A percentile compares a stretch with the other conserved stretches of the same genome.
Conservation (phyloP, 2,329 filamentous ascomycete species). For the Hymenoscyphus scutula region DNA sequence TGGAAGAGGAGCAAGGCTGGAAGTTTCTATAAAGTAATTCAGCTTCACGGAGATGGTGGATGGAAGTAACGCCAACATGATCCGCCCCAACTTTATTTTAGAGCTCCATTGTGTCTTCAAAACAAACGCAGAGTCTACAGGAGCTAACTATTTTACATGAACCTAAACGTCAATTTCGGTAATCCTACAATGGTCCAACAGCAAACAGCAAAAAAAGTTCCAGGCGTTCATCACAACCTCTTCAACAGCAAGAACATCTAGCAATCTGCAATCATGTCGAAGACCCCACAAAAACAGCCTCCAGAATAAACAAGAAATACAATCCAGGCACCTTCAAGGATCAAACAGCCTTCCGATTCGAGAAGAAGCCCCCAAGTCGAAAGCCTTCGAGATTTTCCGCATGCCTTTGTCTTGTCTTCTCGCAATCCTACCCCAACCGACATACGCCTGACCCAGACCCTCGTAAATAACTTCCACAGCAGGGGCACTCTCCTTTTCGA, state of each 20-base stretch:
- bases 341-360: constrained; percentile 9
- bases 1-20: too few species aligned
- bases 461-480: constrained; percentile 18
- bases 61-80: too few species aligned
- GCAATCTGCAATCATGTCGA: not conserved
- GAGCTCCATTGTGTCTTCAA: not conserved
- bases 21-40: too few species aligned
- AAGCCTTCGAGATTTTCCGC: constrained; percentile 23
- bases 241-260: not conserved
- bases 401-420: constrained; percentile 26
- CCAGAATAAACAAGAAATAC: not conserved
- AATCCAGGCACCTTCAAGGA: not conserved
- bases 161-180: not conserved
- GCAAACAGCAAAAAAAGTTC: not conserved
- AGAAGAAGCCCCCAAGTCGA: constrained; percentile 4
- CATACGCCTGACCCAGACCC: constrained; percentile 3
- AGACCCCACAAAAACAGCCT: not conserved
- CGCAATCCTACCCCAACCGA: constrained; percentile 25
- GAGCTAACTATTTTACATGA: not conserved
- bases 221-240: not conserved
- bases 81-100: not conserved
- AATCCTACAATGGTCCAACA: not conserved
- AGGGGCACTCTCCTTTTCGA: constrained; percentile 14
- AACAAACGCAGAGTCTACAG: not conserved
- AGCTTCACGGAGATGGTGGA: too few species aligned